Base-by-base conservation (phyloP, 768 basidiomycete species). In the Crucibulum laeve region DNA sequence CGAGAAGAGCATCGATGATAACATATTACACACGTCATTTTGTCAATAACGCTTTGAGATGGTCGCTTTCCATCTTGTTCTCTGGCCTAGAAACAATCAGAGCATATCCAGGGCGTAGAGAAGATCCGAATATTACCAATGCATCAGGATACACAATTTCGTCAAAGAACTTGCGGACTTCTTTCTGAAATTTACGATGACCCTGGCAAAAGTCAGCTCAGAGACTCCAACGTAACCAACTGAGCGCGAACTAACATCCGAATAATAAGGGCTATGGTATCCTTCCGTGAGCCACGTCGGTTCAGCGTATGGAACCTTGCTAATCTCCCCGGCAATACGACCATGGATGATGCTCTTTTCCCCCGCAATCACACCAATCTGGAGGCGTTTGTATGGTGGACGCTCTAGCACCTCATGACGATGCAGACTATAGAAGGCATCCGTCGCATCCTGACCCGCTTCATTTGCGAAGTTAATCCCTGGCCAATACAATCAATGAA, bases 61-160 rank as follows among this genome's bases (percentile, higher is more conserved):
- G 91, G 84, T 30, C 89, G 70, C 64, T 95, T 94, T 34, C 92
- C 91, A 57, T 87, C 87, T 48, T 84, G 86, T 67, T 96, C 93
- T 50, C 84, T 80, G 18, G 73, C 70, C 70, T 84, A 22, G 14
- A 36, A 23, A 15, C 23, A 22, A 42, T 26, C 14, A 42, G 40
- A 21, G 36, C 18, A 37, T 5, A 18, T 26, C 8, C 3, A 4
- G n/a, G 41, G 7, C 3, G n/a, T 24, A 17, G 41, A 11, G n/a
- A 42, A 14, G 4, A 23, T 40, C 6, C 6, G 11, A 5, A 32
- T 13, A 36, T 10, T 17, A 43, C 33, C 8, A 15, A 6, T 21
- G 68, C 69, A 44, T 76, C 82, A 1, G 73, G 77, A 37, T 70
- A 74, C 22, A 92, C 64, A 17, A 78, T 61, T 46, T 84, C 83